phyloP scores from a whole-genome alignment of 73 alveolate species.

The Paramecium octaurelia region DNA sequence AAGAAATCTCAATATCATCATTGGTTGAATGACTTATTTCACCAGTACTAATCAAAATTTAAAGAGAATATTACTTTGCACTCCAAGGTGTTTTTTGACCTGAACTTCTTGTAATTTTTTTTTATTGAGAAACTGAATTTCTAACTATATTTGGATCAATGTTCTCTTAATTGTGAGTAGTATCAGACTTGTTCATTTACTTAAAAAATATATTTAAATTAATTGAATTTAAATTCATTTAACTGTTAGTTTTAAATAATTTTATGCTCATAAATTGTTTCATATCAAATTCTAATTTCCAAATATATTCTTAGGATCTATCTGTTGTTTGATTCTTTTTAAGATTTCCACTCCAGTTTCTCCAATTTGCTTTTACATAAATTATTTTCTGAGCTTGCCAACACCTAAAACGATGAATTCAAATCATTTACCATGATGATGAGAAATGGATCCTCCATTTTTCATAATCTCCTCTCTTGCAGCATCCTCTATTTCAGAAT shows the following conservation, averaged over 20 bases:
- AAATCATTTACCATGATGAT: conserved; percentile 79
- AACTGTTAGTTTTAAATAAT: conserved; percentile 15
- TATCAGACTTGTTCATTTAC: conserved; percentile 36
- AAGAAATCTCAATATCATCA: conserved; percentile 11
- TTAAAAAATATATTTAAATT: background rate
- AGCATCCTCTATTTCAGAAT: conserved; percentile 80
- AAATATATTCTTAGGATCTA: conserved; percentile 82
- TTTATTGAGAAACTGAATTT: background rate
- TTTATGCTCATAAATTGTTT: background rate
- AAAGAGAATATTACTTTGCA: background rate
- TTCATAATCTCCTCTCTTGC: conserved; percentile 84
- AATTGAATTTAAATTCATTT: background rate
- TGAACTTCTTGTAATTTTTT: background rate
- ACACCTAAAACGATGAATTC: conserved; percentile 53
- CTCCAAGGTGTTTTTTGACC: conserved; percentile 3
- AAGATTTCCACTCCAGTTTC: conserved; percentile 71
- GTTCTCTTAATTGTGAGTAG: background rate
- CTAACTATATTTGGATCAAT: conserved; percentile 6
- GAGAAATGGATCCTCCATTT: conserved; percentile 86
- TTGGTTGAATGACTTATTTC: background rate
- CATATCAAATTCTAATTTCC: conserved; percentile 71
- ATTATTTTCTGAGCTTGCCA: conserved; percentile 85
- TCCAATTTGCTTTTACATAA: conserved; percentile 68
- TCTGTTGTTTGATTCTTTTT: conserved; percentile 60
- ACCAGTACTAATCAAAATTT: background rate